Evolutionary conservation across 2,329 filamentous ascomycete species (phyloP), one percentile per base, ranked within the genome.

Genomic region (Salinomyces thailandicus): DNA sequence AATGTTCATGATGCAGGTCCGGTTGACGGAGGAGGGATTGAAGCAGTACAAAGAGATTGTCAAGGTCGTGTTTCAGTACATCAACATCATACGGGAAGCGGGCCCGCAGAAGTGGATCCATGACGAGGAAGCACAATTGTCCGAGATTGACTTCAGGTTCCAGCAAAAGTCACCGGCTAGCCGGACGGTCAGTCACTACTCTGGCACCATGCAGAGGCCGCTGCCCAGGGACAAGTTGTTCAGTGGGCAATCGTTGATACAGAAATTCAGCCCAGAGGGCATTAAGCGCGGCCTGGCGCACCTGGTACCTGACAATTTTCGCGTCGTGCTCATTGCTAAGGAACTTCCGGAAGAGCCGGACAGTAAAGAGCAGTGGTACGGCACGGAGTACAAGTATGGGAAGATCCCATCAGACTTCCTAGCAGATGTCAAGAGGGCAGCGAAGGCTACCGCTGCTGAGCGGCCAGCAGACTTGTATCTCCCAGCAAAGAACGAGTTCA

Each of bases 311-410:
- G 87, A 96, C 57, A 96, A 95, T 55, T 86, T 96, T 64, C 76
- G 85, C 18, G 72, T 95, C 58, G 79, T 77, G 2, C 70, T 96
- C 33, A 77, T 93, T 18, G 89, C 85, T 16, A 83, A 86, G 53
- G 80, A 83, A 6, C 82, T 79, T 48, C 87, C 87, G 0, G 87
- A 85, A 0, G 72, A 76, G 35, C 95, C 85, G 84, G 73, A 93
- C 46, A 66, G 79, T 57, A 93, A 82, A 55, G 91, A 98, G 65
- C 85, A 87, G 57, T 98, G 91, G 91, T 98, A 98, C 51, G 89
- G 89, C 6, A 98, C 91, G 0, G 87, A 96, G 54, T 93, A 95
- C 62, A 83, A 77, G 45, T 72, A 79, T 19, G 82, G 93, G 55
- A 81, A 77, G 54, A 83, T 98, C 22, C 79, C 87, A 0, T 57